Base-by-base conservation (phyloP, 768 basidiomycete genomes). In the Ramaria sp. region DNA sequence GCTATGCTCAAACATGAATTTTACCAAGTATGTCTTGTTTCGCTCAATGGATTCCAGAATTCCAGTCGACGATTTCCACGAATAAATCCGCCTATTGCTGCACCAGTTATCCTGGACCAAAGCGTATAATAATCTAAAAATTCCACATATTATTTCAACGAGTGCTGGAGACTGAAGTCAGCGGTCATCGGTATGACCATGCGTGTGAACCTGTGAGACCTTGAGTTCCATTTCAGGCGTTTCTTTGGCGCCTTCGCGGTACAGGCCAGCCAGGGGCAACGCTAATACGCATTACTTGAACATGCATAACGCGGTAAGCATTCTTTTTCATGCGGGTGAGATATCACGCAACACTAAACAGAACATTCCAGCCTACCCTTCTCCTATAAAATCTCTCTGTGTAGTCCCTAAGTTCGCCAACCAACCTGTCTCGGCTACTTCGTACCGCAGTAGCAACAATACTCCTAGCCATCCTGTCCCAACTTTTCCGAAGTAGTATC, bases 391-490 rank as follows among this genome's bases (percentile, higher is more conserved):
- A 52, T 33, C 19, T 13, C 41, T 2, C n/a, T 2, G 42, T 27
- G 41, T 41, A 19, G 20, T n/a, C 53, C 42, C 24, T 19, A 11
- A 4, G 3, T 22, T 41, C 20, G 13, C 20, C 52, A 38, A 20
- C 37, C 45, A 54, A 48, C 9, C 45, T 48, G 39, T 49, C 30
- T 49, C 47, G 41, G n/a, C 22, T 55, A 17, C 17, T 43, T n/a
- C 54, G 46, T 49, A 55, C 22, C 41, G 22, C 43, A 17, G 12
- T 57, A 9, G 41, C 24, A n/a, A 11, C 43, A 22, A 41, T 24
- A 22, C 24, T 54, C 45, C 19, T 50, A 47, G 55, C 55, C 20
- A 33, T 48, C 30, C 55, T 57, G 55, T 48, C 46, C 15, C 30
- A 47, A 17, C 43, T 57, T 24, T 20, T 34, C 19, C 45, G n/a